phyloP scores from a whole-genome alignment of 148 eudicot species.

The Rhododendron ferrugineum region DNA sequence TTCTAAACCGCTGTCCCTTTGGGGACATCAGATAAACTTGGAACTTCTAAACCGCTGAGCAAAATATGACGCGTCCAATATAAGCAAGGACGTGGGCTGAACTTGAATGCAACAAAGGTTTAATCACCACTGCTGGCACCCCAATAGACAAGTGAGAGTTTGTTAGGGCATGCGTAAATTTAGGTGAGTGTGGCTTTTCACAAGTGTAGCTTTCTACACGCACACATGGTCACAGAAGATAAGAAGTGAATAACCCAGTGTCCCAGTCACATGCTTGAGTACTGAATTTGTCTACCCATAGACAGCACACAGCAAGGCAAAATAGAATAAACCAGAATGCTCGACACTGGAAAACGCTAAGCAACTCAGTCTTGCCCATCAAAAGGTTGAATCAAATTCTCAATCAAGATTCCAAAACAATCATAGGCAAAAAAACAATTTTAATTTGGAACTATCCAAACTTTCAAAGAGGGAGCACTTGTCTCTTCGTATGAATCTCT shows the following conservation, averaged over 20 bases:
- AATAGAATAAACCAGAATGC: neutral
- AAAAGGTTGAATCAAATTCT: neutral
- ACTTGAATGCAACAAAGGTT: neutral
- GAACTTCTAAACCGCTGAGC: neutral
- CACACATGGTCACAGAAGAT: neutral
- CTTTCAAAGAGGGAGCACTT: neutral
- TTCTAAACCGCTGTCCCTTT: neutral
- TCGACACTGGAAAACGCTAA: neutral
- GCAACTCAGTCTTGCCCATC: neutral
- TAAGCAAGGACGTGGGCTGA: neutral
- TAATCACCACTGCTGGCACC: neutral
- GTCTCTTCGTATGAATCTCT: neutral
- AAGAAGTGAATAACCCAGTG: neutral
- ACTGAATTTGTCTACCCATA: neutral
- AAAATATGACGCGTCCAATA: neutral
- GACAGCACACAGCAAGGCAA: neutral
- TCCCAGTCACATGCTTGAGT: neutral
- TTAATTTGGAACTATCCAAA: neutral
- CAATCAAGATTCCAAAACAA: neutral
- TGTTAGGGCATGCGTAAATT: neutral
- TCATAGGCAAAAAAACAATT: neutral
- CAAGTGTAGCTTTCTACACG: neutral
- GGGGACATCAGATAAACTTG: neutral
- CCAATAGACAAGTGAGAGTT: neutral
- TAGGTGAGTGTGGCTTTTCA: neutral